Evolutionary conservation across 306 rosid genomes (phyloP), one percentile per base, ranked within the genome.

Genomic region (Vicia sativa): DNA sequence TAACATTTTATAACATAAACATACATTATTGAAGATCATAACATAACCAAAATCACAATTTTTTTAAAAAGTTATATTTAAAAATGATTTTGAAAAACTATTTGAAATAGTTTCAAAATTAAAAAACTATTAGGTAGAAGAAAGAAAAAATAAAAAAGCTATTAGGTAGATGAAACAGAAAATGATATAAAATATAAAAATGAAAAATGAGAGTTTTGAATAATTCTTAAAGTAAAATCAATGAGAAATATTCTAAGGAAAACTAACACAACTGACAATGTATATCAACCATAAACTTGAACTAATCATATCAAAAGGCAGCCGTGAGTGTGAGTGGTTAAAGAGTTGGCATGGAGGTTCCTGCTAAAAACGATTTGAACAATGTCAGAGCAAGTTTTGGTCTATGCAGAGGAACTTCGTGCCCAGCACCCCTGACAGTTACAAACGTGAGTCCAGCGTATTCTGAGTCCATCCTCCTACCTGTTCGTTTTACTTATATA

Each of bases 391-490:
- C 96, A 71, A 78, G 86, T 77, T 92, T 90, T 37, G 98, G 98
- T 67, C 39, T 83, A 79, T 90, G 98, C 53, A 92, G 75, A 72
- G 98, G 89, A 62, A 92, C 98, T 84, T 92, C 96, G 18, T 89
- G 98, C 15, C 98, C 98, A 29, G 96, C 98, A 68, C 98, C 98
- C 65, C 98, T 80, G 65, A 90, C 90, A 0, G 79, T 68, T 44
- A 90, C 96, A 70, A 92, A 88, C 11, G 87, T 92, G 28, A 92
- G 81, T 45, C 98, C 98, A 25, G 34, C 83, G 68, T 92, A 92
- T 77, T 87, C 98, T 92, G 91, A 2, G 80, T 90, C 96, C 98
- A 92, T 66, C 98, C 96, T 77, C 96, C 98, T 52, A 92, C 98
- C 98, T 92, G 84, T 14, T 44, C 13, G 41, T 67, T 67, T 67